Percentiles rank a stretch among this genome's conserved stretches.
phyloP scores from a whole-genome alignment of 495 filamentous ascomycete species.

The Penicillium lividum region DNA sequence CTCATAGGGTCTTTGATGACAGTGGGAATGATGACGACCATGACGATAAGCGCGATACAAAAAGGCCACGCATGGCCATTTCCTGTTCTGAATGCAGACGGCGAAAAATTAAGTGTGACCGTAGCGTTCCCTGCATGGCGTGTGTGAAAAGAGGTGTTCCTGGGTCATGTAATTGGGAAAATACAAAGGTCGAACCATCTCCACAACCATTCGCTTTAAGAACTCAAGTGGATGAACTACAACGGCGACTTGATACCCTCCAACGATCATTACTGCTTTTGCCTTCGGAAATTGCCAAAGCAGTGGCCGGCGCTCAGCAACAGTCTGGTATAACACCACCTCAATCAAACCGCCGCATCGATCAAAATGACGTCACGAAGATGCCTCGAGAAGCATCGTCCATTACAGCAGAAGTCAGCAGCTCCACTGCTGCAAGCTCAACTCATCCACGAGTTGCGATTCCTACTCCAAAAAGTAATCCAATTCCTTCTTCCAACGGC shows the following conservation, averaged over 20 bases:
- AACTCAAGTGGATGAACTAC: constrained; percentile 2
- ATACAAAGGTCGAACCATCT: constrained; percentile 1
- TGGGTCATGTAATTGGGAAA: constrained; percentile 4
- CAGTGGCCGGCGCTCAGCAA: constrained; percentile 1
- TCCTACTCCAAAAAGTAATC: background rate
- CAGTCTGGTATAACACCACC: background rate
- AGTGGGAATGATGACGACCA: constrained; percentile 1
- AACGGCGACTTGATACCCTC: constrained; percentile 1
- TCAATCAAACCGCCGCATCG: background rate
- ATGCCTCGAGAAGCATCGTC: background rate
- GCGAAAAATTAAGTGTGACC: constrained; percentile 5
- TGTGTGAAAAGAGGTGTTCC: constrained; percentile 4
- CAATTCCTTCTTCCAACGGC: background rate
- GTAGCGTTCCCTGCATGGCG: constrained; percentile 3
- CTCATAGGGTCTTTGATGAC: background rate
- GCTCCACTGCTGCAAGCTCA: background rate
- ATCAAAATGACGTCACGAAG: background rate
- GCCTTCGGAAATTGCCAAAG: constrained; percentile 1
- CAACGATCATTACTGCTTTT: background rate
- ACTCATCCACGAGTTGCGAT: background rate
- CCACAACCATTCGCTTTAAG: constrained; percentile 5
- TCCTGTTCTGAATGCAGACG: constrained; percentile 4
- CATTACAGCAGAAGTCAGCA: background rate
- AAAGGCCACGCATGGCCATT: constrained; percentile 5
- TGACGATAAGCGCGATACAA: constrained; percentile 1